A percentile compares a stretch with the other conserved stretches of the same genome.
phyloP scores from a whole-genome alignment of 2,329 filamentous ascomycete species.

The Ceratocystis albifundus region DNA sequence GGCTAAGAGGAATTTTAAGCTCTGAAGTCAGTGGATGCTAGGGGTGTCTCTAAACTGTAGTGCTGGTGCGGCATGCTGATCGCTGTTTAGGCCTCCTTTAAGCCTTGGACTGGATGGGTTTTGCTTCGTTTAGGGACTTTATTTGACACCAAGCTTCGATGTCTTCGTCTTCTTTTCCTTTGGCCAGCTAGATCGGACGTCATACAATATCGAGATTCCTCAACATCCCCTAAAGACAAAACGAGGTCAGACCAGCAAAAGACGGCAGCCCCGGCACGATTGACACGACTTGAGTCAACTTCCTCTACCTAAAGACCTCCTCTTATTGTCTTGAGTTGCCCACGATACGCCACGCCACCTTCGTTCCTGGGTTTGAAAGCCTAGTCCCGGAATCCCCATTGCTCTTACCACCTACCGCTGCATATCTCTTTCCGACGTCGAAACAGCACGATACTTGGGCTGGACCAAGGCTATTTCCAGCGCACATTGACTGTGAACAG shows the following conservation, averaged over 20 bases:
- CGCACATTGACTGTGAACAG: not conserved
- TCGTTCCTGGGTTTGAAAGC: not conserved
- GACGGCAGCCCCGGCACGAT: not conserved
- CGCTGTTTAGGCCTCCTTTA: not conserved
- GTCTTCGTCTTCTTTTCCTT: not conserved
- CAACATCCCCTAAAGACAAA: not conserved
- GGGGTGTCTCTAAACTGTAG: not conserved
- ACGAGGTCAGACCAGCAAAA: not conserved
- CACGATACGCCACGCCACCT: constrained; percentile 1
- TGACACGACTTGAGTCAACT: not conserved
- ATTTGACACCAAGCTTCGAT: not conserved
- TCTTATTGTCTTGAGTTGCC: not conserved
- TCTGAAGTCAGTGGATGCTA: too few relatives aligned
- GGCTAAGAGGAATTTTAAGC: not conserved
- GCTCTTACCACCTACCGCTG: not conserved
- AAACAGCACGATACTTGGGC: not conserved
- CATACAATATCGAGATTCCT: not conserved
- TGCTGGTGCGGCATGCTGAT: not conserved
- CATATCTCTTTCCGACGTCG: not conserved
- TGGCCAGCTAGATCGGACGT: constrained; percentile 3
- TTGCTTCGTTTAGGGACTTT: not conserved
- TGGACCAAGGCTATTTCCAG: not conserved
- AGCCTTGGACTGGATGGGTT: not conserved
- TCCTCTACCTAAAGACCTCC: not conserved
- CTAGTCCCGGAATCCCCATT: not conserved